Evolutionary conservation across 73 alveolate species (phyloP), one percentile per base, ranked within the genome.

Genomic region (Paramecium primaurelia): DNA sequence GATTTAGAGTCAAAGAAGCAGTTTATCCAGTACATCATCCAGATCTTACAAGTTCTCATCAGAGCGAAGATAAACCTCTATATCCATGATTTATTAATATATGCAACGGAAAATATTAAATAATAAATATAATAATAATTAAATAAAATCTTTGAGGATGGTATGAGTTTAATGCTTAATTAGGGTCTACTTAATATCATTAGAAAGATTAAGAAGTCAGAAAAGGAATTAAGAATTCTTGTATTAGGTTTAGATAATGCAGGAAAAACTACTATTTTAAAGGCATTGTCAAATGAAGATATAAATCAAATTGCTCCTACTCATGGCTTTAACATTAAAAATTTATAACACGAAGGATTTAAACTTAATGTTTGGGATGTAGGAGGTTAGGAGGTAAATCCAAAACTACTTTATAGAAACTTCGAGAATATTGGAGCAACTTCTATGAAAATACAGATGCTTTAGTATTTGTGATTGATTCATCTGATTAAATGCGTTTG

Each of bases 211-310:
- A 75, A 75, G 88, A 75, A 75, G 37, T 75, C 88, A 75, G 99
- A 97, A 69, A 95, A 97, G 95, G 99, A 98, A 86, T 99, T 99
- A 45, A 93, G 99, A 73, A 95, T 98, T 87, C 95, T 98, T 58
- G 99, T 98, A 37, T 96, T 98, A 80, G 99, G 99, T 49, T 94
- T 98, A 58, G 99, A 98, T 94, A 98, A 98, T 93, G 99, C 99
- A 68, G 99, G 99, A 64, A 98, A 98, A 92, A 98, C 99, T 34
- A 98, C 99, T 92, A 97, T 98, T 85, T 98, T 98, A 59, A 97
- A 98, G 95, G 98, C 97, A 86, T 92, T 98, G 68, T 95, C 99
- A 28, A 98, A 96, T 92, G 99, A 97, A 75, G 99, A 97, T 92
- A 96, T 97, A 93, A 64, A 98, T 54, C 95, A 95, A 86, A 95